These are phyloP conservation scores for Linum lewisii DNA, from an alignment of 345 rosid species.

Conservation along the genomic window DNA sequence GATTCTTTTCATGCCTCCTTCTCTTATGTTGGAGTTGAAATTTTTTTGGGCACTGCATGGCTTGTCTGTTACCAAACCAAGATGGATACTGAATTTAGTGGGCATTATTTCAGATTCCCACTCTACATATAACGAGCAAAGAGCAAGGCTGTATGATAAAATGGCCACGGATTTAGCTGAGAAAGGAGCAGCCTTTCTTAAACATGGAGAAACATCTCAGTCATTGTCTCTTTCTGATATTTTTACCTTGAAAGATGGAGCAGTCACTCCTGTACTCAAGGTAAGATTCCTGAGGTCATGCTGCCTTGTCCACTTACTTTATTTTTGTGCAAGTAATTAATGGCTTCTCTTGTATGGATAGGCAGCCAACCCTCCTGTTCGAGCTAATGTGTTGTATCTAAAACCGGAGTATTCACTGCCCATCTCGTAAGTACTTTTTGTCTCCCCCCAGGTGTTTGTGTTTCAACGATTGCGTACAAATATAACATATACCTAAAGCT, in stretches of 20 bases:
- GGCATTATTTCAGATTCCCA: slow-evolving; percentile 29
- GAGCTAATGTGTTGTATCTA: slow-evolving; percentile 77
- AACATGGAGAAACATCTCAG: slow-evolving; percentile 85
- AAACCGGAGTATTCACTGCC: slow-evolving; percentile 54
- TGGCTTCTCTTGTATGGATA: slow-evolving; percentile 17
- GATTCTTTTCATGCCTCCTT: not conserved
- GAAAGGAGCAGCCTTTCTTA: slow-evolving; percentile 57
- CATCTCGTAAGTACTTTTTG: slow-evolving; percentile 55
- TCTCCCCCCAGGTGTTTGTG: slow-evolving; percentile 11
- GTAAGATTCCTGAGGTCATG: slow-evolving; percentile 20
- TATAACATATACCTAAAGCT: not conserved
- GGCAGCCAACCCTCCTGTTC: slow-evolving; percentile 85
- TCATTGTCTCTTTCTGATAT: slow-evolving; percentile 72
- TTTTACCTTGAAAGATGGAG: slow-evolving; percentile 58
- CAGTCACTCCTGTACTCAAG: slow-evolving; percentile 58
- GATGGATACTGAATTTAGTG: not conserved
- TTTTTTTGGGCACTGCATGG: no score
- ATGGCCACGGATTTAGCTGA: slow-evolving; percentile 78
- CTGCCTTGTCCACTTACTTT: not conserved
- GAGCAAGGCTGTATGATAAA: slow-evolving; percentile 56
- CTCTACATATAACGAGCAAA: slow-evolving; percentile 32
- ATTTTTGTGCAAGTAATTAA: slow-evolving; percentile 2
- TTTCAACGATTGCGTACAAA: slow-evolving; percentile 1
- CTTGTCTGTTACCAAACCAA: no score
- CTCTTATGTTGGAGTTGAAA: no score